phyloP scores from a whole-genome alignment of 2,329 filamentous ascomycete species.

The Cladorrhinum sp. region DNA sequence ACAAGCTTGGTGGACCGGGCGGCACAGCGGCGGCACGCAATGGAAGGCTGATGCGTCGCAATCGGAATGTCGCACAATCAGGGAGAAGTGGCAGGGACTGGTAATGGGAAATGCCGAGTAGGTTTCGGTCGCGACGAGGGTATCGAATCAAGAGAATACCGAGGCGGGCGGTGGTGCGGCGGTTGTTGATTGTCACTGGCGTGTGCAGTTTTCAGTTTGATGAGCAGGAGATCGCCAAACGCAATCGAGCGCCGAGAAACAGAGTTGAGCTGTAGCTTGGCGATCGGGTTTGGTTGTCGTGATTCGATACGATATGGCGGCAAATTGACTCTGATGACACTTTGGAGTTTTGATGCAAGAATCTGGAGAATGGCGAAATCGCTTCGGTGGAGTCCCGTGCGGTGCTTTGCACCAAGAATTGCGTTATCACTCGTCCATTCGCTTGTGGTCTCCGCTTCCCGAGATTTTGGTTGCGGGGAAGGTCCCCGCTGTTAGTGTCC shows the following conservation, averaged over 20 bases:
- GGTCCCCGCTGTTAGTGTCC: conserved; percentile 21
- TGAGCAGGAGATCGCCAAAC: not conserved
- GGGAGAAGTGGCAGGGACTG: not conserved
- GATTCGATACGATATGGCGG: not conserved
- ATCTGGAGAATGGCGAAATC: conserved; percentile 28
- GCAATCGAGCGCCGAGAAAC: conserved; percentile 1
- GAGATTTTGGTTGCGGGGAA: conserved; percentile 20
- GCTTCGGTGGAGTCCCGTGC: conserved; percentile 20
- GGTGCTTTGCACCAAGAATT: conserved; percentile 29
- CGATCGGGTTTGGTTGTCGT: not conserved
- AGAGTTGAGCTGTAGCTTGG: conserved; percentile 16
- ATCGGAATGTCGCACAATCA: conserved; percentile 14
- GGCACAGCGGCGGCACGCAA: conserved; percentile 29
- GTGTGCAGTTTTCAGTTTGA: not conserved
- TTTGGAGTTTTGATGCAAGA: conserved; percentile 23
- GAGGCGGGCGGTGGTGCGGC: no score
- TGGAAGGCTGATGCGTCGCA: conserved; percentile 25
- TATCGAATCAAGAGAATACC: not conserved
- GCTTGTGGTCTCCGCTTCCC: conserved; percentile 15
- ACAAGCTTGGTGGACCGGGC: not conserved
- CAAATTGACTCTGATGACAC: not conserved
- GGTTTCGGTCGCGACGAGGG: not conserved
- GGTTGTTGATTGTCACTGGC: not conserved
- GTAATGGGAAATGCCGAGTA: conserved; percentile 2
- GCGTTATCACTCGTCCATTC: conserved; percentile 29